These are phyloP conservation scores for Saccharomycopsis phalli DNA, from an alignment of 1,139 yeast genomes.

Conservation along the genomic window DNA sequence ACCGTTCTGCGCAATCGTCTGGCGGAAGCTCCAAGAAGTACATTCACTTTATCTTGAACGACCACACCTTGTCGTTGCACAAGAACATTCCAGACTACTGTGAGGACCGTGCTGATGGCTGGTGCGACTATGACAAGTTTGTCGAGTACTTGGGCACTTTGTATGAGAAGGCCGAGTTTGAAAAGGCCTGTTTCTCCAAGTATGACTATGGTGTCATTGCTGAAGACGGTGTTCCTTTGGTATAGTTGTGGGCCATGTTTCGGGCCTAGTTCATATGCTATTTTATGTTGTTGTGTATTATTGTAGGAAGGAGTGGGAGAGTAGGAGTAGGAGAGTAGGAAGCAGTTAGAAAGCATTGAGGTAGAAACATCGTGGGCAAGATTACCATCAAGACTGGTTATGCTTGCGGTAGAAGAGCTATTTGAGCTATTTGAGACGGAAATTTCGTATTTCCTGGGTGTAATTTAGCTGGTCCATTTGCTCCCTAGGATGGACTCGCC, in stretches of 20 bases:
- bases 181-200: slow-evolving; percentile 21
- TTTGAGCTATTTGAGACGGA: too few species aligned
- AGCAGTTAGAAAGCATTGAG: background rate
- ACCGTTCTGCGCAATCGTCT: slow-evolving; percentile 14
- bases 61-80: slow-evolving; percentile 20
- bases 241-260: too few species aligned
- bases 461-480: too few species aligned
- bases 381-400: too few species aligned
- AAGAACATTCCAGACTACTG: slow-evolving; percentile 21
- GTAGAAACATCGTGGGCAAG: too few species aligned
- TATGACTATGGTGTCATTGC: slow-evolving; percentile 15
- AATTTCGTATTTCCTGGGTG: too few species aligned
- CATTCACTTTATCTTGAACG: slow-evolving; percentile 21
- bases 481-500: too few species aligned
- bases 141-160: slow-evolving; percentile 21
- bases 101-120: slow-evolving; percentile 22
- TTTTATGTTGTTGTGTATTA: too few species aligned
- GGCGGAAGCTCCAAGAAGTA: slow-evolving; percentile 14
- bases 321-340: background rate
- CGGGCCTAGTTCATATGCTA: too few species aligned
- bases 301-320: too few species aligned
- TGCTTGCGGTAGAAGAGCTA: too few species aligned
- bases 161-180: slow-evolving; percentile 28
- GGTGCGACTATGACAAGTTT: slow-evolving; percentile 21
- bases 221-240: slow-evolving; percentile 20